Conservation (phyloP, 116 monocot species). For the Posidonia oceanica region DNA sequence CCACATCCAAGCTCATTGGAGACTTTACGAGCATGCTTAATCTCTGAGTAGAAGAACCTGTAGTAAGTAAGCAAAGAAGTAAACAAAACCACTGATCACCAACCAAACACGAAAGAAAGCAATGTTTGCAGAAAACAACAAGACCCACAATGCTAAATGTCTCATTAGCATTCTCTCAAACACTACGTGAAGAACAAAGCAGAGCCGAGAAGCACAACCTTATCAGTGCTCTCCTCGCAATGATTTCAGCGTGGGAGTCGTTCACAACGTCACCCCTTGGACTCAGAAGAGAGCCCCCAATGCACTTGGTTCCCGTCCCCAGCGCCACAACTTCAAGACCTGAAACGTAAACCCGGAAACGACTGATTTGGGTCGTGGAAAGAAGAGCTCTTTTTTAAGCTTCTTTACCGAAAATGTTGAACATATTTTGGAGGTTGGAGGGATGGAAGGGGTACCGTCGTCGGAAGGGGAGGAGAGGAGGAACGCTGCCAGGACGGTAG, state of each 20-base stretch:
- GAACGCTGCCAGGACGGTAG: conserved; percentile 82
- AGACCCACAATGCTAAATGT: no score
- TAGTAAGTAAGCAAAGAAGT: background rate
- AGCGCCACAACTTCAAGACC: conserved; percentile 56
- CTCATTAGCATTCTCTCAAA: background rate
- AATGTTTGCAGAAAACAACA: background rate
- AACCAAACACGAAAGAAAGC: background rate
- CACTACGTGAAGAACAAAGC: background rate
- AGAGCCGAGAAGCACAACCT: conserved; percentile 20
- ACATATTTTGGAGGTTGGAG: background rate
- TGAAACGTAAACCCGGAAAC: no score
- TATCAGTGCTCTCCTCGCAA: conserved; percentile 67
- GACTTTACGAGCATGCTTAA: conserved; percentile 11
- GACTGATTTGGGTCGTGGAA: no score
- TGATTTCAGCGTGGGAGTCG: conserved; percentile 86
- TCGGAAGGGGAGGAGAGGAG: conserved; percentile 53
- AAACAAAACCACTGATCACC: background rate
- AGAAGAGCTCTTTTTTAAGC: no score
- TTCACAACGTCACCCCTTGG: conserved; percentile 73
- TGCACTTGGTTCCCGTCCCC: conserved; percentile 94
- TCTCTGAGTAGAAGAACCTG: conserved; percentile 67
- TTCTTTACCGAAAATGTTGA: no score
- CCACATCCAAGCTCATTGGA: background rate
- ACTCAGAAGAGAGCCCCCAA: conserved; percentile 68
- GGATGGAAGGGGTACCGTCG: conserved; percentile 13